A percentile compares a stretch with the other conserved stretches of the same genome.
Evolutionary conservation across 2,329 filamentous ascomycete species (phyloP).

Genomic region (Xylaria arbuscula): DNA sequence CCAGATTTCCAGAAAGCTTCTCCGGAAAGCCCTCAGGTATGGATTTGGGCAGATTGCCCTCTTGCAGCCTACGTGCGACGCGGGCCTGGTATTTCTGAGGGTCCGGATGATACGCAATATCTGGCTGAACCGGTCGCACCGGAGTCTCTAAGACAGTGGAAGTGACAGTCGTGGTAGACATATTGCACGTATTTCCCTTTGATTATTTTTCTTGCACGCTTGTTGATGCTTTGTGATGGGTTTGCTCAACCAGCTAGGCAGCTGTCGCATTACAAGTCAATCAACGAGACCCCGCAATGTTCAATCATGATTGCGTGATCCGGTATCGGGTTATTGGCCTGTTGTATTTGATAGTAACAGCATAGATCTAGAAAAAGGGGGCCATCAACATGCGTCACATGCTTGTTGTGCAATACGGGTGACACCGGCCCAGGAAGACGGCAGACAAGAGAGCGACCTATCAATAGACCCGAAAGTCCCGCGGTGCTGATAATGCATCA

Average conservation of each 20-base stretch:
- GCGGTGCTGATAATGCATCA: background rate
- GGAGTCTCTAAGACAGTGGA: slow-evolving; percentile 43
- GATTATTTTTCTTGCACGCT: background rate
- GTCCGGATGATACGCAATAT: slow-evolving; percentile 68
- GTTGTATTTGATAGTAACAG: slow-evolving; percentile 1
- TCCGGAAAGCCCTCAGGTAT: slow-evolving; percentile 64
- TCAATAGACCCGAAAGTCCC: background rate
- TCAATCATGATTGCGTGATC: slow-evolving; percentile 45
- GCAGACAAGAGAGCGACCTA: background rate
- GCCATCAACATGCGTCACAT: background rate
- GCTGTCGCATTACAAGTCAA: slow-evolving; percentile 18
- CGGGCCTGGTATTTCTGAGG: slow-evolving; percentile 64
- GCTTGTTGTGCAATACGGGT: background rate
- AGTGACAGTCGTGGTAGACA: slow-evolving; percentile 39
- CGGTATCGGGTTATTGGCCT: slow-evolving; percentile 11
- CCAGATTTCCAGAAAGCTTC: slow-evolving; percentile 61
- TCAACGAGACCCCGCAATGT: slow-evolving; percentile 28
- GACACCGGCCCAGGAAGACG: background rate
- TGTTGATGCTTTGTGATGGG: background rate
- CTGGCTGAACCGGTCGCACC: slow-evolving; percentile 58
- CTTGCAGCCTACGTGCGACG: slow-evolving; percentile 56
- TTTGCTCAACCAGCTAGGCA: background rate
- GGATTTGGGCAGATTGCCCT: slow-evolving; percentile 53
- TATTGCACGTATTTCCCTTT: background rate
- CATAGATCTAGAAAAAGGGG: background rate